Conservation (phyloP, 371 early-diverging fungal species). For the Capillidium heterosporum region DNA sequence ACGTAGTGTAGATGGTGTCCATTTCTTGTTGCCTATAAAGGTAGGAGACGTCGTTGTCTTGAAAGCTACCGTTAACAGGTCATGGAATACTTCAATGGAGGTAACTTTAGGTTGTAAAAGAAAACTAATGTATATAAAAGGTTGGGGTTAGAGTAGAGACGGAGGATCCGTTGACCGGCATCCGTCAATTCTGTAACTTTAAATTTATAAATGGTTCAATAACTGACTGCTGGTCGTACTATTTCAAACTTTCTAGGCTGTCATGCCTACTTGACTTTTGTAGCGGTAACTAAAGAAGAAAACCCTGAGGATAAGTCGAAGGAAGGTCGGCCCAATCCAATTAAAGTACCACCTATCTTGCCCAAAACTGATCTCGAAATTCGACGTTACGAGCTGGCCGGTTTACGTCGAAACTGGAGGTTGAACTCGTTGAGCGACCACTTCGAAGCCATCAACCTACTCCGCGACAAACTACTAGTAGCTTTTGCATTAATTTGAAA, state of each 20-base stretch:
- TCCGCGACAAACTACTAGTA: slow-evolving; percentile 1
- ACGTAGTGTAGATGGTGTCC: slow-evolving; percentile 41
- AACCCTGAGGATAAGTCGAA: not conserved
- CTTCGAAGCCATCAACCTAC: not conserved
- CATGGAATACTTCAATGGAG: slow-evolving; percentile 63
- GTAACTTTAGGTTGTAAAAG: slow-evolving; percentile 7
- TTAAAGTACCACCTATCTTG: slow-evolving; percentile 22
- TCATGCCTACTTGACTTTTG: slow-evolving; percentile 57
- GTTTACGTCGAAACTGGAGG: slow-evolving; percentile 24
- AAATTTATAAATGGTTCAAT: no score
- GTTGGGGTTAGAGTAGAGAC: slow-evolving; percentile 49
- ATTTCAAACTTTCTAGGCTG: not conserved
- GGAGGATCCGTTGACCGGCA: slow-evolving; percentile 37
- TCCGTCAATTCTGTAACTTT: slow-evolving; percentile 26
- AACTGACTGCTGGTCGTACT: no score
- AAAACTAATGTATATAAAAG: slow-evolving; percentile 3
- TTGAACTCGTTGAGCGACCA: slow-evolving; percentile 8
- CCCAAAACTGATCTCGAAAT: slow-evolving; percentile 22
- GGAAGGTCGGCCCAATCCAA: slow-evolving; percentile 9
- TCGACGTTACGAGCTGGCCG: slow-evolving; percentile 33
- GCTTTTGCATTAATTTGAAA: not conserved
- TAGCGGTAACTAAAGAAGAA: slow-evolving; percentile 24
- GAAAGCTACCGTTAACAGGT: slow-evolving; percentile 43
- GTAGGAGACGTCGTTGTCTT: slow-evolving; percentile 44
- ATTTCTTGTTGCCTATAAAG: slow-evolving; percentile 43